phyloP scores from a whole-genome alignment of 1,284 basidiomycete species.

The Pyrrhoderma lamaoense region DNA sequence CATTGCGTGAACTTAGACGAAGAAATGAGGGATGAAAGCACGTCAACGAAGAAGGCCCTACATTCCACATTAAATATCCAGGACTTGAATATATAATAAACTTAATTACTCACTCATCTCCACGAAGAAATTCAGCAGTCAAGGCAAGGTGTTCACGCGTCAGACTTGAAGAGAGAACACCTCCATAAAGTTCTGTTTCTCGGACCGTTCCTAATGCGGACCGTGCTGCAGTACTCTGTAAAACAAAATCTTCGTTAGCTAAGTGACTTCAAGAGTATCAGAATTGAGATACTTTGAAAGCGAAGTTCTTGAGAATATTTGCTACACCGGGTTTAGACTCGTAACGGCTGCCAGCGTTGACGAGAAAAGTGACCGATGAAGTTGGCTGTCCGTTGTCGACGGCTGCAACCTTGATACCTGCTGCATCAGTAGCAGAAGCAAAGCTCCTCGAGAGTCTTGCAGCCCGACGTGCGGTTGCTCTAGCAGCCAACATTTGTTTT shows the following conservation, averaged over 20 bases:
- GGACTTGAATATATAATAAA: constrained; percentile 9
- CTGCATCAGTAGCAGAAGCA: constrained; percentile 71
- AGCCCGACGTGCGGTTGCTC: constrained; percentile 45
- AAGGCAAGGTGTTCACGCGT: constrained; percentile 87
- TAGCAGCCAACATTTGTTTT: constrained; percentile 46
- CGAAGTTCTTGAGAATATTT: constrained; percentile 91
- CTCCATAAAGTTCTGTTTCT: constrained; percentile 92
- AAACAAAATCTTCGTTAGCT: not conserved
- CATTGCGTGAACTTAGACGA: constrained; percentile 80
- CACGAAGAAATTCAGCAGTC: constrained; percentile 92
- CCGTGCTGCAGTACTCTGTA: constrained; percentile 67
- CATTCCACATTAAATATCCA: constrained; percentile 7
- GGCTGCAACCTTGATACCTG: constrained; percentile 80
- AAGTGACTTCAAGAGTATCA: constrained; percentile 1
- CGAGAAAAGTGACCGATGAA: constrained; percentile 77
- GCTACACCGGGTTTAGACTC: constrained; percentile 84
- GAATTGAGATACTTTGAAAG: constrained; percentile 76
- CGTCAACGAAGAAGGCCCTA: constrained; percentile 81
- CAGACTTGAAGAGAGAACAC: constrained; percentile 82
- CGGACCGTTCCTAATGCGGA: constrained; percentile 89
- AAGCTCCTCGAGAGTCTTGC: constrained; percentile 61
- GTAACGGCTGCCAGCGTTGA: constrained; percentile 87
- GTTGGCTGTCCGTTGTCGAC: constrained; percentile 78
- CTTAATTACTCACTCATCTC: constrained; percentile 79
- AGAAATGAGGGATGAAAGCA: constrained; percentile 77